phyloP scores from a whole-genome alignment of 305 asterid genomes.

The Petunia hybrid region DNA sequence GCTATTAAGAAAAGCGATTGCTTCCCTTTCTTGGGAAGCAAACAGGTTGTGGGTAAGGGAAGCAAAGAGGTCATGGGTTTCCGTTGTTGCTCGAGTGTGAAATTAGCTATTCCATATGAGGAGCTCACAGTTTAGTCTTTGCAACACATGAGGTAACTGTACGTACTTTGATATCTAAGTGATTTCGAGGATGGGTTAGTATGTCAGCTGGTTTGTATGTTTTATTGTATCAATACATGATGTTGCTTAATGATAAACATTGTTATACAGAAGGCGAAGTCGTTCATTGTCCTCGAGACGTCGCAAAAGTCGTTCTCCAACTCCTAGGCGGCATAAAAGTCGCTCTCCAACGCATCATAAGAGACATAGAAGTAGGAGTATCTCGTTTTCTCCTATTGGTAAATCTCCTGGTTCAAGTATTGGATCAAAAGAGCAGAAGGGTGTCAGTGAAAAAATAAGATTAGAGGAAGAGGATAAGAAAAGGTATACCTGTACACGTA shows the following conservation, averaged over 20 bases:
- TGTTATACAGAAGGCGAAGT: slow-evolving; percentile 81
- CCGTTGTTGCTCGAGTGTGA: slow-evolving; percentile 87
- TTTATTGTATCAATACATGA: slow-evolving; percentile 35
- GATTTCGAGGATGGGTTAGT: slow-evolving; percentile 55
- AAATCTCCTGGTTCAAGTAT: slow-evolving; percentile 62
- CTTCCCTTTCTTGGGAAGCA: slow-evolving; percentile 54
- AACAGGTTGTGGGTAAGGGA: slow-evolving; percentile 43
- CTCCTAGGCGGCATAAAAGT: slow-evolving; percentile 64
- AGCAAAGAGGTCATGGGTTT: slow-evolving; percentile 91
- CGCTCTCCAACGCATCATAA: slow-evolving; percentile 70
- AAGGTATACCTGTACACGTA: slow-evolving; percentile 62
- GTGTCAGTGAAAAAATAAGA: slow-evolving; percentile 72
- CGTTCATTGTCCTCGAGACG: slow-evolving; percentile 72
- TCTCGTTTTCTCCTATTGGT: slow-evolving; percentile 59
- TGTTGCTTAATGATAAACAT: slow-evolving; percentile 58
- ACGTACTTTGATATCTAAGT: slow-evolving; percentile 56
- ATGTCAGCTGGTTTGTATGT: slow-evolving; percentile 45
- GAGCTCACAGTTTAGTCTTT: slow-evolving; percentile 87
- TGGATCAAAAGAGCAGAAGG: slow-evolving; percentile 70
- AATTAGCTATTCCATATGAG: slow-evolving; percentile 89
- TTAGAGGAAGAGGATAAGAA: slow-evolving; percentile 83
- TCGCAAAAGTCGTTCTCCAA: slow-evolving; percentile 47
- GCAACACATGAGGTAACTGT: slow-evolving; percentile 95
- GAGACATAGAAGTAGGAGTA: slow-evolving; percentile 68
- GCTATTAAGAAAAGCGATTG: slow-evolving; percentile 57